A percentile compares a stretch with the other conserved stretches of the same genome.
Conservation (phyloP, 1,284 basidiomycete genomes). For the Heterobasidion parviporum region DNA sequence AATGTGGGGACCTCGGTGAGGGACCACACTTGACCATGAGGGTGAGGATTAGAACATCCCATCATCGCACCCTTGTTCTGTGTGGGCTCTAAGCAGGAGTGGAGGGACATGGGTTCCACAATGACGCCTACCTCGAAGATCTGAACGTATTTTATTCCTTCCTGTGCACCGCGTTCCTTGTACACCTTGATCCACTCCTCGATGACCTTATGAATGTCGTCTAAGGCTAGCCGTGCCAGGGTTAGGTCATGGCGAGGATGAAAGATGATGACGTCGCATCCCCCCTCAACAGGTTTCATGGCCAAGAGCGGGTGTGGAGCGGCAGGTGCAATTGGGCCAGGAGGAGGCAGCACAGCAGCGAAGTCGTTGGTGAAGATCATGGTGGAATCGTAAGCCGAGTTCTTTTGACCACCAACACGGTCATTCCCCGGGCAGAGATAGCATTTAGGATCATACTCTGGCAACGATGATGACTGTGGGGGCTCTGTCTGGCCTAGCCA, state of each 20-base stretch:
- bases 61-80: slow-evolving; percentile 94
- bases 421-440: slow-evolving; percentile 89
- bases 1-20: slow-evolving; percentile 69
- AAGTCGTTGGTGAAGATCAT: slow-evolving; percentile 84
- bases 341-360: slow-evolving; percentile 68
- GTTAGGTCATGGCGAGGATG: slow-evolving; percentile 90
- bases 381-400: slow-evolving; percentile 65
- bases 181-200: slow-evolving; percentile 75
- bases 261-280: slow-evolving; percentile 88
- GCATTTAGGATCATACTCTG: slow-evolving; percentile 72
- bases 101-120: background rate
- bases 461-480: slow-evolving; percentile 44
- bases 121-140: slow-evolving; percentile 69
- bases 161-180: slow-evolving; percentile 47
- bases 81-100: background rate
- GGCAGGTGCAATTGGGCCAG: slow-evolving; percentile 36
- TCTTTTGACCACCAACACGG: slow-evolving; percentile 69
- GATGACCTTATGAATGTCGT: slow-evolving; percentile 67
- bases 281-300: slow-evolving; percentile 69
- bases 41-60: slow-evolving; percentile 96
- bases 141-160: slow-evolving; percentile 76
- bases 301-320: slow-evolving; percentile 59
- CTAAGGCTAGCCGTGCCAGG: slow-evolving; percentile 59
- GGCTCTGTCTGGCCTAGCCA: slow-evolving; percentile 83
- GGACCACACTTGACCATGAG: slow-evolving; percentile 92